phyloP scores from a whole-genome alignment of 208 protist genomes.

The Acanthamoeba triangularis region DNA sequence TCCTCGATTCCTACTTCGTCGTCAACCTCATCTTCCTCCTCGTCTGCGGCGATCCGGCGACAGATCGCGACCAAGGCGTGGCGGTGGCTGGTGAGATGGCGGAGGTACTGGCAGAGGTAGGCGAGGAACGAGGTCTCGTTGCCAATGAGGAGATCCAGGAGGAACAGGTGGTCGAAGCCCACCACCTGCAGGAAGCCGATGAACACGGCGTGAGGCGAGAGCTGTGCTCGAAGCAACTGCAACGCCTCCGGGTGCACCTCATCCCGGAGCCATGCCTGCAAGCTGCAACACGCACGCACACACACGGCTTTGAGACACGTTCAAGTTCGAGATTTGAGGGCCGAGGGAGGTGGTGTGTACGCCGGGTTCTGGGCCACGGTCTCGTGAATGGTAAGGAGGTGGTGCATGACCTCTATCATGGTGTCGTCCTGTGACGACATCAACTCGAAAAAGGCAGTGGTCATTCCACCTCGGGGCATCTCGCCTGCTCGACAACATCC shows the following conservation, averaged over 20 bases:
- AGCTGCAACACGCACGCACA: neutral
- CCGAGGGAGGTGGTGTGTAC: neutral
- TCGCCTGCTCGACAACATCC: neutral
- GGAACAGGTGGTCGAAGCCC: constrained; percentile 6
- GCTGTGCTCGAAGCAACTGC: neutral
- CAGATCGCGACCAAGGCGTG: neutral
- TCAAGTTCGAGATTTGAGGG: neutral
- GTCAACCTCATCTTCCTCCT: neutral
- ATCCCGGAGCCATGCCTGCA: neutral
- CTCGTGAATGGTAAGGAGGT: neutral
- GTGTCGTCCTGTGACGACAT: neutral
- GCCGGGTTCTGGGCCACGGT: neutral
- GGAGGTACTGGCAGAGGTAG: neutral
- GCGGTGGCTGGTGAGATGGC: neutral
- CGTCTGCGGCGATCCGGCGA: neutral
- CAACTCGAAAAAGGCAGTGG: neutral
- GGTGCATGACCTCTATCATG: constrained; percentile 39
- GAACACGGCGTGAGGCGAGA: constrained; percentile 18
- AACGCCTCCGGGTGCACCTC: neutral
- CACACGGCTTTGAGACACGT: neutral
- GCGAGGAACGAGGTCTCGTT: constrained; percentile 36
- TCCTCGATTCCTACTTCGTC: neutral
- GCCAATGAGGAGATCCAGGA: constrained; percentile 20
- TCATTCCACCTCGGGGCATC: neutral
- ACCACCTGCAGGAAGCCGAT: neutral